Evolutionary conservation across 2,329 filamentous ascomycete genomes (phyloP), one percentile per base, ranked within the genome.

Genomic region (Zarea fungicola): DNA sequence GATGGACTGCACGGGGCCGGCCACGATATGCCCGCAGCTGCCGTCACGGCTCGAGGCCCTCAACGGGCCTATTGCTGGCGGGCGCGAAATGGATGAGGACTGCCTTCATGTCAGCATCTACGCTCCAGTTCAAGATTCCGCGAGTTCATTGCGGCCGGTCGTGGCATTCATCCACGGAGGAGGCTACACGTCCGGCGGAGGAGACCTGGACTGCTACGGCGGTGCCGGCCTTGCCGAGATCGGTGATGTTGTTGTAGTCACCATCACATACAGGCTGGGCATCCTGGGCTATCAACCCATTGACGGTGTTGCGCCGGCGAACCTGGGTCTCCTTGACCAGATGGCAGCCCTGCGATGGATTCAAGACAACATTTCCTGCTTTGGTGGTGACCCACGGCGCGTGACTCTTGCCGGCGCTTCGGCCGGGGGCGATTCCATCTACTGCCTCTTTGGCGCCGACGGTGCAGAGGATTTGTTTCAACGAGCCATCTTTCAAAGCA

Each of bases 401-500:
- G 78, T 85, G 7, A 84, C 81, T 0, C 78, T 85, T 40, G 83
- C 76, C 74, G 82, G 83, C 3, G 76, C 84, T 59, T 74, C 69
- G 1, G 76, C 78, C 0, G 77, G 77, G 3, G 64, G 72, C 1
- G 82, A 84, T 48, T 83, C 79, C 0, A 53, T 57, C 5, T 55
- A 52, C 35, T 53, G 49, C 32, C 47, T 55, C 5, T 32, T 53
- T 16, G 51, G 29, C 11, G 51, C 51, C 18, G 45, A 51, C 28
- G 48, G 43, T 4, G 39, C 39, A 10, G 22, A 51, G 2, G 45
- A 32, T 5, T 21, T 55, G 25, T 56, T 57, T 6, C 52, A 52
- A 23, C 43, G 52, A 8, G 54, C 49, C 0, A 52, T 57, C 11
- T 2, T 57, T 8, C 54, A 56, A 35, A 57, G 55, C 31, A 10